Base-by-base conservation (phyloP, 2,329 filamentous ascomycete genomes). In the Aschersonia sp. region DNA sequence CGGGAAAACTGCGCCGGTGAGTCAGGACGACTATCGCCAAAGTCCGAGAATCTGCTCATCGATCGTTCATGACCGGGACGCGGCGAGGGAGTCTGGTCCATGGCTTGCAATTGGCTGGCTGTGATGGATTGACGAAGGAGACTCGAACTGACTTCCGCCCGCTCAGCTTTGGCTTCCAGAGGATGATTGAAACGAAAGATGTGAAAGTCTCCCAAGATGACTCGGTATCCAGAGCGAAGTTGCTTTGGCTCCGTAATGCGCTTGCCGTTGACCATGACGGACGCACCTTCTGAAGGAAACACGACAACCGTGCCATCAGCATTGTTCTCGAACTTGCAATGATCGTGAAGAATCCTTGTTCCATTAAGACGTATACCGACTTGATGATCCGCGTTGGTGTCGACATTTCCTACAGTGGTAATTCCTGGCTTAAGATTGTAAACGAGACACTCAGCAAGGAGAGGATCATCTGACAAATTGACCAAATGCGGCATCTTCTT, bases 401-500 rank as follows among this genome's bases (percentile, higher is more conserved):
- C 89, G 48, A 92, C 87, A 59, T 97, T 96, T 28, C 92, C 92
- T 28, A 98, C 92, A 0, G 86, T 91, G 0, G 92, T 98, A 6
- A 80, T 85, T 32, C 92, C 92, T 5, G 92, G 91, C 65, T 98
- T 98, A 55, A 98, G 77, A 59, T 98, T 98, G 69, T 98, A 98
- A 40, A 98, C 88, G 50, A 98, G 71, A 66, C 92, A 98, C 68
- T 98, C 92, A 4, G 91, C 89, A 43, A 98, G 75, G 32, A 98
- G 73, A 6, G 92, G 92, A 60, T 92, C 86, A 61, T 92, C 86
- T n/a, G 89, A 96, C 55, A 98, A 69, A 63, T 98, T 98, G 66
- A 98, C 92, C 66, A 98, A 69, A 79, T 98, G 92, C 6, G 92
- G 92, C 87, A 97, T 98, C 68, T 96, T 96, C 70, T 98, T 98